Evolutionary conservation across 75 land plant species (phyloP).

Genomic region (Isoetes taiwanensis): DNA sequence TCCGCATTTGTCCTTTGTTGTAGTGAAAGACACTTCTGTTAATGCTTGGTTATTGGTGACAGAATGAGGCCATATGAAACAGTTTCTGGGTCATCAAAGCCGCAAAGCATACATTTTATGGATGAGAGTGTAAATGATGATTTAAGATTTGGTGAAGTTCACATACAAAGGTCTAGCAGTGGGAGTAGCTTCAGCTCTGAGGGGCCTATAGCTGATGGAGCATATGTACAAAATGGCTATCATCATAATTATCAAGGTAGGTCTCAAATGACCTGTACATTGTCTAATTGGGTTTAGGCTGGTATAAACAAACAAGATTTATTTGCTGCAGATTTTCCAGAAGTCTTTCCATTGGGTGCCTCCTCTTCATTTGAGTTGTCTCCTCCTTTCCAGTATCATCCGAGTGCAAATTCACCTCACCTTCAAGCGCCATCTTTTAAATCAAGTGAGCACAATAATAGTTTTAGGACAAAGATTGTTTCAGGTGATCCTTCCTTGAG

Average conservation of each 20-base stretch:
- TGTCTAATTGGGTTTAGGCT: too few relatives aligned
- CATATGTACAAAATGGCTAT: constrained; percentile 10
- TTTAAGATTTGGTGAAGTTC: constrained; percentile 11
- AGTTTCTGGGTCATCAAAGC: too few relatives aligned
- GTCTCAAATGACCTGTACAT: too few relatives aligned
- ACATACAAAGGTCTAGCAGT: constrained; percentile 16
- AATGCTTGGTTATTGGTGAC: too few relatives aligned
- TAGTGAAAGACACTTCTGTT: too few relatives aligned
- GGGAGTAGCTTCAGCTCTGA: constrained; percentile 29
- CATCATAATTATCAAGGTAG: constrained; percentile 26
- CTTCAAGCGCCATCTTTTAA: neutral
- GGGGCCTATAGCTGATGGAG: constrained; percentile 1
- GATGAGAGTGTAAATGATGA: too few relatives aligned
- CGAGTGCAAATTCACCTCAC: neutral
- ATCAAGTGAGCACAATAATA: neutral
- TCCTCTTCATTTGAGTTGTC: constrained; percentile 11
- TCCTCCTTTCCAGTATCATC: constrained; percentile 10
- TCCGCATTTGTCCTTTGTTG: too few relatives aligned
- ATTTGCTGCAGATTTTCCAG: constrained; percentile 13
- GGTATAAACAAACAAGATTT: neutral
- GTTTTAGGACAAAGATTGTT: neutral
- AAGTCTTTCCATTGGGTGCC: neutral
- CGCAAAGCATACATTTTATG: too few relatives aligned
- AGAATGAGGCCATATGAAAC: too few relatives aligned
- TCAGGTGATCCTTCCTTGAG: neutral